Base-by-base conservation (phyloP, 164 flowering plant genomes). In the Berberis vulgaris region DNA sequence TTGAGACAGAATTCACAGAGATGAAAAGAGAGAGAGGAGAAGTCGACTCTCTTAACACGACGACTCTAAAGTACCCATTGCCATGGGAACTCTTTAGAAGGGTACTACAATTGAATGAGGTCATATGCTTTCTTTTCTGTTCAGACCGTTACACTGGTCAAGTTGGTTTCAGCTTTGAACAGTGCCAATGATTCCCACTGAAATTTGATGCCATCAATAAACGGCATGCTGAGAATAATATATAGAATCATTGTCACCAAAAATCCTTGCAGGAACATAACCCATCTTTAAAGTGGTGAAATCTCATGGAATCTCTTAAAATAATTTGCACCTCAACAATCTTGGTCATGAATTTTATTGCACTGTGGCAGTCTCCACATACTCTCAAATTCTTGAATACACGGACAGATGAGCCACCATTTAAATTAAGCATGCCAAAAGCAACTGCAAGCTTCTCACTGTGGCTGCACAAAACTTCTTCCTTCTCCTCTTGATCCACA, bases 361-460 rank as follows among this genome's bases (percentile, higher is more conserved):
- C 78, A 74, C 59, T 79, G 64, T 82, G 88, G 58, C 89, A 84
- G 55, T 82, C 86, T 7, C 80, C 86, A 65, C 84, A 82, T 63
- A 84, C 80, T 59, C 88, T 73, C 68, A 84, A 72, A 67, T 85
- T 85, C 72, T 85, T 83, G 47, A 80, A 78, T 43, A 85, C 87
- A 47, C 75, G 71, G 64, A 83, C 54, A 3, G 82, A 65, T 8
- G 78, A 75, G 65, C 72, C 74, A 45, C 80, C 76, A 4, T 64
- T 74, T 68, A 68, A 65, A 72, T 80, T 81, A 10, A 83, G 79
- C 60, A 85, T 54, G 41, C 82, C 87, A 67, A 78, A 83, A 58
- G 81, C 86, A 44, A 77, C 81, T 26, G 84, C 86, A 60, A 80
- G 76, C 75, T 75, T 82, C 77, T 82, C 86, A 62, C 89, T 81